Evolutionary conservation across 192 early-diverging fungal genomes (phyloP).

Genomic region (Coemansia furcata): DNA sequence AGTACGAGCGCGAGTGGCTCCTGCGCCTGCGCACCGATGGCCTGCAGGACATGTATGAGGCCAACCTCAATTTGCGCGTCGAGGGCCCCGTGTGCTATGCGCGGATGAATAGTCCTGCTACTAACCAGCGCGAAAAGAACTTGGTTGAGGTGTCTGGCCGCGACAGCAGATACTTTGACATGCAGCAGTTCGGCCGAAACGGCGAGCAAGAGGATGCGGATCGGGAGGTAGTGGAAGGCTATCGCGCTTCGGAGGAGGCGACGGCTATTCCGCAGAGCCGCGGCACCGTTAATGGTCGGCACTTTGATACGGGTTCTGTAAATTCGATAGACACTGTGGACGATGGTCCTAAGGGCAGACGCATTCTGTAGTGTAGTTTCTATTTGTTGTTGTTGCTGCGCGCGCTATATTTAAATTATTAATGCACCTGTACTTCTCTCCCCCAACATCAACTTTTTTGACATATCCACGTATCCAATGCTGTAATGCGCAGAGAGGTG

Average conservation of each 20-base stretch:
- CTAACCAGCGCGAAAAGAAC: not conserved
- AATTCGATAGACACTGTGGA: not conserved
- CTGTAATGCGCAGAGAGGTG: not conserved
- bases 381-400: not conserved
- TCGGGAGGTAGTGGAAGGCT: not conserved
- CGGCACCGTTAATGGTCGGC: not conserved
- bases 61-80: slow-evolving; percentile 11
- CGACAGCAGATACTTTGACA: not conserved
- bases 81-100: not conserved
- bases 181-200: not conserved
- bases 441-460: no score
- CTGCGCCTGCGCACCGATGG: slow-evolving; percentile 7
- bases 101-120: not conserved
- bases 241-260: not conserved
- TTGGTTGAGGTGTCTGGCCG: not conserved
- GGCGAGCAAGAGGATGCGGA: not conserved
- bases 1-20: slow-evolving; percentile 29
- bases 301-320: not conserved
- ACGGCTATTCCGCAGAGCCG: not conserved
- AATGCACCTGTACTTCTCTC: no score
- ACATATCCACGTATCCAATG: no score
- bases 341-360: not conserved
- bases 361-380: not conserved
- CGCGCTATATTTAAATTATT: not conserved
- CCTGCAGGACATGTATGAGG: slow-evolving; percentile 9